Percentiles rank a stretch among this genome's conserved stretches.
Evolutionary conservation across 1,139 yeast genomes (phyloP).

Genomic region (Magnusiomyces suaveolens): DNA sequence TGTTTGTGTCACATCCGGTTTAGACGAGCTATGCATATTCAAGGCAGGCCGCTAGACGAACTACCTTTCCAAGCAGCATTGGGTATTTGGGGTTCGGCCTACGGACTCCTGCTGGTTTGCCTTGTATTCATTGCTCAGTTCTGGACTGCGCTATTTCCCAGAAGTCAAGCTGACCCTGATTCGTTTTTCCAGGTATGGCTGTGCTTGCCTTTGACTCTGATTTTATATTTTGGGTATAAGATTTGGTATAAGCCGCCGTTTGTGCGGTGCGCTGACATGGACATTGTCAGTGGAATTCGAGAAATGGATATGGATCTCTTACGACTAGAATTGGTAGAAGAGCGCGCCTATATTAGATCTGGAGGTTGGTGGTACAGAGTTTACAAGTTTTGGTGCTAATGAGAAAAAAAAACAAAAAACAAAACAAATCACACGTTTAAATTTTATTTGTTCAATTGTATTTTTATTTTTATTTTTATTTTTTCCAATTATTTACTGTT

Average conservation of each 20-base stretch:
- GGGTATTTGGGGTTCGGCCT: slow-evolving; percentile 61
- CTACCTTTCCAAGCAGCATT: slow-evolving; percentile 60
- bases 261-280: slow-evolving; percentile 32
- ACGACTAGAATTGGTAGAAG: slow-evolving; percentile 42
- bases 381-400: slow-evolving; percentile 40
- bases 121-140: slow-evolving; percentile 69
- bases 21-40: slow-evolving; percentile 59
- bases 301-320: slow-evolving; percentile 45
- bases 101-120: slow-evolving; percentile 52
- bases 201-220: slow-evolving; percentile 44
- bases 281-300: slow-evolving; percentile 45
- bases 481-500: too few species aligned
- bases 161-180: slow-evolving; percentile 35
- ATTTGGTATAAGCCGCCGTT: slow-evolving; percentile 35
- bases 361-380: slow-evolving; percentile 33
- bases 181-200: slow-evolving; percentile 46
- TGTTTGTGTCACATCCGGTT: slow-evolving; percentile 69
- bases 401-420: too few species aligned
- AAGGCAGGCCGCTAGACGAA: slow-evolving; percentile 57
- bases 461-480: too few species aligned
- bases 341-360: slow-evolving; percentile 31
- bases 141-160: slow-evolving; percentile 68
- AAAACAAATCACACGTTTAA: not conserved
- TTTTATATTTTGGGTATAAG: slow-evolving; percentile 45
- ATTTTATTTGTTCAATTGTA: not conserved